A percentile compares a stretch with the other conserved stretches of the same genome.
These are phyloP conservation scores for Tetraselmis chui DNA, from an alignment of 139 green algal genomes.

Conservation along the genomic window DNA sequence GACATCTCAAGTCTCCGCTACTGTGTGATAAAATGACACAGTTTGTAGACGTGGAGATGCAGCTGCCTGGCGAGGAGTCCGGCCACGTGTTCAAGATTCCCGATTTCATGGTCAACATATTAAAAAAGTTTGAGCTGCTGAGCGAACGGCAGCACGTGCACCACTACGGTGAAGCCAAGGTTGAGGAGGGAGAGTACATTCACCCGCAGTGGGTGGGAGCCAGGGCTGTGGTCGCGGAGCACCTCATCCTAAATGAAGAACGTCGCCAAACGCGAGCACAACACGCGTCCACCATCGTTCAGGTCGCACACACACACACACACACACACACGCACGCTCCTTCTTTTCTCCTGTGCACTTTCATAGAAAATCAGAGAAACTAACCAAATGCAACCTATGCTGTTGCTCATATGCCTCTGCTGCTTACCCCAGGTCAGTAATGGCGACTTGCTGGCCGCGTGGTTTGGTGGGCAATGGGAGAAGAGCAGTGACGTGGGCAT, in stretches of 20 bases:
- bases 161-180: neutral
- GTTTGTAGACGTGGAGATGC: neutral
- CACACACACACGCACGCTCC: no score
- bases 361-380: no score
- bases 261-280: neutral
- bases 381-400: no score
- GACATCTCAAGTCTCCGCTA: neutral
- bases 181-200: neutral
- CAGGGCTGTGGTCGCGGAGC: neutral
- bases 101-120: neutral
- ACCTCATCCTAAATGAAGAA: neutral
- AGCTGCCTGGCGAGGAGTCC: neutral
- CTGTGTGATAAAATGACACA: no score
- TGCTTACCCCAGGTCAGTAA: slow-evolving; percentile 3
- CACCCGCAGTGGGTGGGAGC: neutral
- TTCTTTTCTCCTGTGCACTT: no score
- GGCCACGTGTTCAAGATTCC: neutral
- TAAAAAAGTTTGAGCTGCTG: neutral
- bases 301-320: no score
- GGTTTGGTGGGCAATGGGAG: slow-evolving; percentile 7
- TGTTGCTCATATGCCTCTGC: no score
- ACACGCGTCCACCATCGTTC: slow-evolving; percentile 12
- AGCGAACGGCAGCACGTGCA: neutral
- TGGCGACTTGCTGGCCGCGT: slow-evolving; percentile 1
- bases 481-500: slow-evolving; percentile 2